phyloP scores from a whole-genome alignment of 495 filamentous ascomycete genomes.

The Neurospora discreta region DNA sequence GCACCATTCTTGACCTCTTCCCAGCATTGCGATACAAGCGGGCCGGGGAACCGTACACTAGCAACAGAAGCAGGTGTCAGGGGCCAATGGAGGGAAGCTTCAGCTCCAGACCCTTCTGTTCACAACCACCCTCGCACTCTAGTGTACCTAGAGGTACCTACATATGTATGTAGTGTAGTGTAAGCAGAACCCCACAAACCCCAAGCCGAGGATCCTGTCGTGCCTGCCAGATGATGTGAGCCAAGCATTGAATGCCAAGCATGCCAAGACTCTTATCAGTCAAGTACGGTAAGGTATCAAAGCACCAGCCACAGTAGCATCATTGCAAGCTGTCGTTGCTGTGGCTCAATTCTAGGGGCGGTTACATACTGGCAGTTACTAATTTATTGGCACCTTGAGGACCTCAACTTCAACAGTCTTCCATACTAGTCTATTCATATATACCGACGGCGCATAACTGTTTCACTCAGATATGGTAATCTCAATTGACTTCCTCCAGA shows the following conservation, averaged over 20 bases:
- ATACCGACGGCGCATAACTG: slow-evolving; percentile 4
- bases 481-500: neutral
- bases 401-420: neutral
- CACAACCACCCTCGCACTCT: no score
- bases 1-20: neutral
- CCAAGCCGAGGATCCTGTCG: neutral
- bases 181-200: neutral
- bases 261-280: neutral
- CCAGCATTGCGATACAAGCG: neutral
- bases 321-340: neutral
- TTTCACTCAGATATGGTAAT: slow-evolving; percentile 15
- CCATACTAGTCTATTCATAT: neutral
- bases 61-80: neutral
- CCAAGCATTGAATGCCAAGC: neutral
- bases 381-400: neutral
- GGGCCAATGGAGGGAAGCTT: neutral
- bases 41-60: neutral
- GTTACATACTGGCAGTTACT: no score
- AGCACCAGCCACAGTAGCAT: neutral
- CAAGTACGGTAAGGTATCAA: no score
- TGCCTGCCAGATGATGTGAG: neutral
- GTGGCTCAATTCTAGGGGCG: slow-evolving; percentile 2
- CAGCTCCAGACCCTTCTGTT: neutral
- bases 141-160: no score
- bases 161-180: no score